These are phyloP conservation scores for Delphinella strobiligena DNA, from an alignment of 2,329 filamentous ascomycete species.

Conservation along the genomic window DNA sequence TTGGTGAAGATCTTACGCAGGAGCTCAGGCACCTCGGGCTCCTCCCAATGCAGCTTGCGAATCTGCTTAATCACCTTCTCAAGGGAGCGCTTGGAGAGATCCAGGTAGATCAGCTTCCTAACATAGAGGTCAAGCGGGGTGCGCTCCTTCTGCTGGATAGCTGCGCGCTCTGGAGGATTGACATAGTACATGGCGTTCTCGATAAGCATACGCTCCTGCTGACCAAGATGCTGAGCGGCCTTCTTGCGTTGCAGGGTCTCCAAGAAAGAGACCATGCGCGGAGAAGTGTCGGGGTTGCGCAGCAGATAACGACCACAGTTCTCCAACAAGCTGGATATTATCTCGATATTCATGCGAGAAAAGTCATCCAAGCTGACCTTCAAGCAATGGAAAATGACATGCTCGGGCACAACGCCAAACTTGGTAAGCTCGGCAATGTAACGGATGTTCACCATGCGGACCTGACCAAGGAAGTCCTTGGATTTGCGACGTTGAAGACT, in stretches of 20 bases:
- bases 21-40: constrained; percentile 67
- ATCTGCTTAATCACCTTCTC: constrained; percentile 91
- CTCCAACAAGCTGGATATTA: constrained; percentile 89
- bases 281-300: constrained; percentile 82
- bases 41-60: constrained; percentile 94
- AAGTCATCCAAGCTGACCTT: constrained; percentile 97
- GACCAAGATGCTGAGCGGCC: constrained; percentile 83
- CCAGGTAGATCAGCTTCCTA: constrained; percentile 81
- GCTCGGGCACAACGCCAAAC: constrained; percentile 93
- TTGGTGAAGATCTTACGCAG: constrained; percentile 90
- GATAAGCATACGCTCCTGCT: constrained; percentile 94
- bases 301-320: constrained; percentile 93
- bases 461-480: constrained; percentile 92
- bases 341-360: constrained; percentile 97
- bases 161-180: constrained; percentile 82
- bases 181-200: constrained; percentile 98
- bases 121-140: constrained; percentile 89
- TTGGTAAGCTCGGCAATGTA: constrained; percentile 96
- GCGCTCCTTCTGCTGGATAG: constrained; percentile 92
- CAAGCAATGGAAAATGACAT: constrained; percentile 96
- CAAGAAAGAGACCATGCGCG: constrained; percentile 84
- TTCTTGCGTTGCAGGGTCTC: constrained; percentile 96
- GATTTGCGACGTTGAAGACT: constrained; percentile 94
- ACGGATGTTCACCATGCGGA: constrained; percentile 88
- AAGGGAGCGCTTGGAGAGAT: constrained; percentile 88